Evolutionary conservation across 2,329 filamentous ascomycete genomes (phyloP).

Genomic region (Sphaceloma murrayae): DNA sequence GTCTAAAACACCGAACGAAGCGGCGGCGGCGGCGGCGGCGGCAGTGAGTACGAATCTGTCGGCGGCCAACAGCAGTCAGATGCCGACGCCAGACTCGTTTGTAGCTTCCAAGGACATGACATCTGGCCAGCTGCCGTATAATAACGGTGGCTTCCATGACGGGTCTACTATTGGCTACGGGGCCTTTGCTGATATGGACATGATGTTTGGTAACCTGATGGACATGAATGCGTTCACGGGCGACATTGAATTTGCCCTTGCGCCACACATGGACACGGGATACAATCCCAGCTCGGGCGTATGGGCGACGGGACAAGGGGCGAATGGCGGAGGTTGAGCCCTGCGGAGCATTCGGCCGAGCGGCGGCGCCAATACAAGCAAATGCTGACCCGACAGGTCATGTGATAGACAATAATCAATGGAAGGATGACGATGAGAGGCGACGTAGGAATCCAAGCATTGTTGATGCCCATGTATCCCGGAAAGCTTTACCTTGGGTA

Average conservation of each 20-base stretch:
- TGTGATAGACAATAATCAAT: no score
- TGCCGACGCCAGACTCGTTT: slow-evolving; percentile 10
- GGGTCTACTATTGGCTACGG: slow-evolving; percentile 12
- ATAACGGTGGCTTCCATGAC: slow-evolving; percentile 1
- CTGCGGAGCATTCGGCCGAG: no score
- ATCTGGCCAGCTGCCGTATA: not conserved
- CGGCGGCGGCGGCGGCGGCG: not conserved
- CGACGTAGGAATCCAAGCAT: no score
- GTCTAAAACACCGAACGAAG: not conserved
- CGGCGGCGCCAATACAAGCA: no score
- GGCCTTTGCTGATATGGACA: slow-evolving; percentile 18
- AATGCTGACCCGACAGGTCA: no score
- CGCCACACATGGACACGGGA: slow-evolving; percentile 9
- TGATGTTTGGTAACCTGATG: slow-evolving; percentile 19
- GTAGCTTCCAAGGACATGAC: slow-evolving; percentile 1
- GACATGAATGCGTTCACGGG: slow-evolving; percentile 18
- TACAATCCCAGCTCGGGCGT: not conserved
- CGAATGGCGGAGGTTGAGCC: not conserved
- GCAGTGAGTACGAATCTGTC: not conserved
- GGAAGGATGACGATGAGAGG: no score
- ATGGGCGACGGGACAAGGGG: slow-evolving; percentile 5
- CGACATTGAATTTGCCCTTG: slow-evolving; percentile 16
- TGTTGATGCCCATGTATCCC: no score
- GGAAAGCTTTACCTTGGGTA: no score
- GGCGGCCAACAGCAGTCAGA: not conserved